A percentile compares a stretch with the other conserved stretches of the same genome.
Evolutionary conservation across 192 early-diverging fungal species (phyloP).

Genomic region (Gonapodya sp.): DNA sequence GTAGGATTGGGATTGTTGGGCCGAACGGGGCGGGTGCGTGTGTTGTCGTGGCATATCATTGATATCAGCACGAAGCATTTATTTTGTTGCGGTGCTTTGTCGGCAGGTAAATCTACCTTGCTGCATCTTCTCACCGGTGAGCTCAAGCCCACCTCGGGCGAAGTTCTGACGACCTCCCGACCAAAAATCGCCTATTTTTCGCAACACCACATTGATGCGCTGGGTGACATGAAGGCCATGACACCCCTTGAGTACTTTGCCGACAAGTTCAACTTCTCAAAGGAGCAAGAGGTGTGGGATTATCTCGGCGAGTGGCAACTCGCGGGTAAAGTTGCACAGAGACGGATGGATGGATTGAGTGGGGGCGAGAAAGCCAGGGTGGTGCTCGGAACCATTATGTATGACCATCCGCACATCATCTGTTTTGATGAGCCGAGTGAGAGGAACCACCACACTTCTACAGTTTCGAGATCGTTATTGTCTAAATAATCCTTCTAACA

Average conservation of each 20-base stretch:
- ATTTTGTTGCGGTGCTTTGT: background rate
- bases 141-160: constrained; percentile 48
- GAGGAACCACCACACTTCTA: constrained; percentile 4
- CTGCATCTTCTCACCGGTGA: constrained; percentile 62
- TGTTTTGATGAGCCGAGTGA: constrained; percentile 54
- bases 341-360: constrained; percentile 52
- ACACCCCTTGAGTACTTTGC: constrained; percentile 45
- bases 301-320: constrained; percentile 73
- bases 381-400: constrained; percentile 59
- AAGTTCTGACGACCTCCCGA: constrained; percentile 48
- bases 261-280: constrained; percentile 18
- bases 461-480: background rate
- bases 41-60: background rate
- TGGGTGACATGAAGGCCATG: constrained; percentile 27
- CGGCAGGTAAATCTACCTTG: constrained; percentile 59
- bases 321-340: constrained; percentile 45
- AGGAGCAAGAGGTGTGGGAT: constrained; percentile 52
- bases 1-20: constrained; percentile 68
- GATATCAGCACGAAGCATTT: too few relatives aligned
- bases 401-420: constrained; percentile 52
- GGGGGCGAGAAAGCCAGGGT: constrained; percentile 79
- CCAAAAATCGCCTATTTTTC: constrained; percentile 70
- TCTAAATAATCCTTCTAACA: too few relatives aligned
- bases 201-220: constrained; percentile 72
- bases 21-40: constrained; percentile 69